Conservation (phyloP, 169 alveolate genomes). For the Plasmodium gallinaceum region DNA sequence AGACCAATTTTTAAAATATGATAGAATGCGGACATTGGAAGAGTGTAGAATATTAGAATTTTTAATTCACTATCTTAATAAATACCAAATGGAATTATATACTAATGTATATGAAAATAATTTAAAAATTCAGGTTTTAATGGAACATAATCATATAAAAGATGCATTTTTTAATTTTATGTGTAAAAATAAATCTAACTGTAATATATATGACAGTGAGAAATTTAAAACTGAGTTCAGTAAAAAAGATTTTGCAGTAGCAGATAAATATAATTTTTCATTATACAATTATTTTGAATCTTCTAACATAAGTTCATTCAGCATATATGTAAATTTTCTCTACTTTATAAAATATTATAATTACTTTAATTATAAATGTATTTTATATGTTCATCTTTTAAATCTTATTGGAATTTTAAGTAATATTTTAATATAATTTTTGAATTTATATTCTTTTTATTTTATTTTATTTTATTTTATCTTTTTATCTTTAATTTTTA, state of each 20-base stretch:
- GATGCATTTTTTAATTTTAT: slow-evolving; percentile 33
- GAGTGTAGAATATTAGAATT: slow-evolving; percentile 54
- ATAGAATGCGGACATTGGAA: not conserved
- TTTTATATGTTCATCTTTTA: slow-evolving; percentile 31
- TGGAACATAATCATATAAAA: slow-evolving; percentile 35
- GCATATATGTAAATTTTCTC: slow-evolving; percentile 18
- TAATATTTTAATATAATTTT: not conserved
- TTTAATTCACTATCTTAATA: slow-evolving; percentile 44
- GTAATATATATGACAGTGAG: slow-evolving; percentile 33
- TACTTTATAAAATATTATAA: slow-evolving; percentile 27
- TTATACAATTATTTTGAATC: not conserved
- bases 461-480: not conserved
- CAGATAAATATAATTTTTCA: not conserved
- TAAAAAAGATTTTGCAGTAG: not conserved
- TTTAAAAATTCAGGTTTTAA: slow-evolving; percentile 13
- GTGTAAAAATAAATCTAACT: slow-evolving; percentile 12
- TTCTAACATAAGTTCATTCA: slow-evolving; percentile 13
- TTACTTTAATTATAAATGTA: not conserved
- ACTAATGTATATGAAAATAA: slow-evolving; percentile 17
- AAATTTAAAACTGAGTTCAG: not conserved
- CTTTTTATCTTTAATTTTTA: not conserved
- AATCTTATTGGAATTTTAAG: slow-evolving; percentile 45
- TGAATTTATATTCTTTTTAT: not conserved
- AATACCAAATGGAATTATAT: slow-evolving; percentile 38
- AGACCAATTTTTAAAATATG: slow-evolving; percentile 14